Evolutionary conservation across 257 asterid species (phyloP).

Genomic region (Prunella vulgaris): DNA sequence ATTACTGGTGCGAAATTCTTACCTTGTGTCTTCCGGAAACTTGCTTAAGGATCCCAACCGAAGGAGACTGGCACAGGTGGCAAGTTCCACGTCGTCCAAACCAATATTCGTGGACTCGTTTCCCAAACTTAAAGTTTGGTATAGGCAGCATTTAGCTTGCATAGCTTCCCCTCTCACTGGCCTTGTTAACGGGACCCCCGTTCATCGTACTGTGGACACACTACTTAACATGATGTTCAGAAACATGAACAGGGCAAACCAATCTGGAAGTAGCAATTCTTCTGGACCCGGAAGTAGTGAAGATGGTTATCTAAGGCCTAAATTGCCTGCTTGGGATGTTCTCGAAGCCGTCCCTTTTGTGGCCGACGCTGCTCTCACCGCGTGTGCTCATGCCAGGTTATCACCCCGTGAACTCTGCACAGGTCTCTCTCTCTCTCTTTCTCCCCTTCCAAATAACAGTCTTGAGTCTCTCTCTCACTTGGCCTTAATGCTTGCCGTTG

Average conservation of each 20-base stretch:
- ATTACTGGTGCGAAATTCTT: conserved; percentile 72
- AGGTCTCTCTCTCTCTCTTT: conserved; percentile 38
- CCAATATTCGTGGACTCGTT: conserved; percentile 93
- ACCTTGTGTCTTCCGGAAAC: conserved; percentile 53
- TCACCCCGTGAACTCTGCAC: conserved; percentile 98
- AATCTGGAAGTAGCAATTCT: conserved; percentile 74
- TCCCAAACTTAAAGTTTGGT: conserved; percentile 94
- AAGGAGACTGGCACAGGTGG: conserved; percentile 72
- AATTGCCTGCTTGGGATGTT: conserved; percentile 94
- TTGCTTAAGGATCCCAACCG: conserved; percentile 65
- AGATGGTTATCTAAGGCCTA: conserved; percentile 65
- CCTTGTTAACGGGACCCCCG: conserved; percentile 76
- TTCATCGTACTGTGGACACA: conserved; percentile 71
- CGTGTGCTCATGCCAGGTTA: conserved; percentile 84
- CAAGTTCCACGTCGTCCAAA: conserved; percentile 54
- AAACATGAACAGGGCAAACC: conserved; percentile 58
- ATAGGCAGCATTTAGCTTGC: conserved; percentile 90
- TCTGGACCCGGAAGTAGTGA: conserved; percentile 64
- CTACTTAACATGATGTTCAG: conserved; percentile 84
- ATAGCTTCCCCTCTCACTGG: conserved; percentile 94
- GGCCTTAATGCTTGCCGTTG: conserved; percentile 12
- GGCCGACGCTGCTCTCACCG: conserved; percentile 92
- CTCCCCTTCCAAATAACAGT: no score
- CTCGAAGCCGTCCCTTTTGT: conserved; percentile 98
- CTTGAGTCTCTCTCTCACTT: not conserved